These are phyloP conservation scores for Smithsoniella earleae DNA, from an alignment of 163 green algal genomes.

Conservation along the genomic window DNA sequence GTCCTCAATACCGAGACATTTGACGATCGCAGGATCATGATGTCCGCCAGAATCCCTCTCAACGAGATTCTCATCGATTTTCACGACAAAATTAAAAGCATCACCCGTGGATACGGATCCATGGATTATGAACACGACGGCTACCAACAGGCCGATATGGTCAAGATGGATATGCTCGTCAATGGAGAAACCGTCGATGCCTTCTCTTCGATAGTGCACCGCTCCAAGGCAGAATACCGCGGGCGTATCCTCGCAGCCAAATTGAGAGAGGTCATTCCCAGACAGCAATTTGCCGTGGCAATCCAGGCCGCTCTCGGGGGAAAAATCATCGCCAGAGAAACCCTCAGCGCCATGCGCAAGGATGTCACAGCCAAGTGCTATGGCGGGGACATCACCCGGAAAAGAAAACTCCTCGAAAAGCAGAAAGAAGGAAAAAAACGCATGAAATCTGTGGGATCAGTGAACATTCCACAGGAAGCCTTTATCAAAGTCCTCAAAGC, in stretches of 20 bases:
- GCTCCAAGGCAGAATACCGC: conserved; percentile 36
- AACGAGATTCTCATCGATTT: no score
- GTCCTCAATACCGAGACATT: no score
- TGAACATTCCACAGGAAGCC: no score
- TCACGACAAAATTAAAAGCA: no score
- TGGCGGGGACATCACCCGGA: conserved; percentile 71
- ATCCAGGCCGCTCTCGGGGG: conserved; percentile 51
- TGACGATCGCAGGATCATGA: no score
- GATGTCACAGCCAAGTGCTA: conserved; percentile 78
- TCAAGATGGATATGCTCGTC: conserved; percentile 83
- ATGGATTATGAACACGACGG: conserved; percentile 88
- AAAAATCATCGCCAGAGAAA: conserved; percentile 72
- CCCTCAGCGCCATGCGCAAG: conserved; percentile 63
- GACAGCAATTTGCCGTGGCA: conserved; percentile 70
- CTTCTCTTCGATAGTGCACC: conserved; percentile 72
- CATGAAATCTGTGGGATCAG: no score
- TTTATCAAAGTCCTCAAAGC: no score
- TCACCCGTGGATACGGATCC: conserved; percentile 74
- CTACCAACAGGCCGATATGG: conserved; percentile 59
- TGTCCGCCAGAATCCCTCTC: no score
- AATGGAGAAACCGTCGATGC: conserved; percentile 82
- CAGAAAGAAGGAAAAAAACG: conserved; percentile 86
- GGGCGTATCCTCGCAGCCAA: conserved; percentile 50
- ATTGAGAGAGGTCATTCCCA: conserved; percentile 62
- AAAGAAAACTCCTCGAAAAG: conserved; percentile 86